Evolutionary conservation across 352 stramenopile species (phyloP).

Genomic region (Phytophthora pinifolia): DNA sequence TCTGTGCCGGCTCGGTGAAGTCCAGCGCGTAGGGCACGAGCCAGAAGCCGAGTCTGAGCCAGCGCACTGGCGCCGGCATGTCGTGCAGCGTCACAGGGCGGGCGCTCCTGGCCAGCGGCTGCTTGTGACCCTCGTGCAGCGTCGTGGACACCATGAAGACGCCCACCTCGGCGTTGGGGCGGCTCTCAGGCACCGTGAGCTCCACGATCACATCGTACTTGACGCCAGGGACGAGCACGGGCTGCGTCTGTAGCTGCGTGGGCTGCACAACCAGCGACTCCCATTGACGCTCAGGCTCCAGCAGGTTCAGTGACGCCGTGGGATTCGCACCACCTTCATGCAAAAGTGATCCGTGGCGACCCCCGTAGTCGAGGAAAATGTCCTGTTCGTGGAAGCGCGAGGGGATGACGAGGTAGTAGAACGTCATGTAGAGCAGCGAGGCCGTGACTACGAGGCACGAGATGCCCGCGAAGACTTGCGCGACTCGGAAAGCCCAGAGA

Average conservation of each 20-base stretch:
- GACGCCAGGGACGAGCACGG: slow-evolving; percentile 58
- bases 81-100: slow-evolving; percentile 64
- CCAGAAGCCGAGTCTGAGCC: slow-evolving; percentile 45
- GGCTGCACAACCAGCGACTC: slow-evolving; percentile 34
- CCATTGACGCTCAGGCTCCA: slow-evolving; percentile 62
- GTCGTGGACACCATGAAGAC: slow-evolving; percentile 78
- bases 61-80: slow-evolving; percentile 58
- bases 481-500: slow-evolving; percentile 38
- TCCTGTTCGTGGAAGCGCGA: slow-evolving; percentile 76
- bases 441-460: slow-evolving; percentile 54
- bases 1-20: slow-evolving; percentile 58
- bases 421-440: slow-evolving; percentile 59
- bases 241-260: slow-evolving; percentile 8
- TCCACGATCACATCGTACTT: slow-evolving; percentile 84
- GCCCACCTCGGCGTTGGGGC: slow-evolving; percentile 61
- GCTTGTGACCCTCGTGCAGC: slow-evolving; percentile 29
- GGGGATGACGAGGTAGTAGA: slow-evolving; percentile 84
- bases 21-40: slow-evolving; percentile 56
- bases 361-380: slow-evolving; percentile 76
- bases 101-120: slow-evolving; percentile 46
- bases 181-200: slow-evolving; percentile 64
- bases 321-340: slow-evolving; percentile 30
- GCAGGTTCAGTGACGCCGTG: slow-evolving; percentile 55
- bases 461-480: slow-evolving; percentile 38
- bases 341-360: slow-evolving; percentile 41